phyloP scores from a whole-genome alignment of 768 basidiomycete genomes.

The Clathrus columnatus region DNA sequence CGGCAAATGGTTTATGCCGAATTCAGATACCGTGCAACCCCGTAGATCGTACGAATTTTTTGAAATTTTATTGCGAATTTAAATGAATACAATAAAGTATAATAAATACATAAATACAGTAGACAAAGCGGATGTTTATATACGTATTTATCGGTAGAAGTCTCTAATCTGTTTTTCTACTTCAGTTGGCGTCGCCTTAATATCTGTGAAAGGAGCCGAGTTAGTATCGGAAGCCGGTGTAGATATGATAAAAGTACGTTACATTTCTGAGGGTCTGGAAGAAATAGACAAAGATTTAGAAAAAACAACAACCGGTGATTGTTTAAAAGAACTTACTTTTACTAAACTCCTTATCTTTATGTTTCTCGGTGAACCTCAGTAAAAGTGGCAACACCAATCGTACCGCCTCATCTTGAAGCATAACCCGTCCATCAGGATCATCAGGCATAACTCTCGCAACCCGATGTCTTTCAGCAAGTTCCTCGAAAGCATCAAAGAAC shows the following conservation, averaged over 20 bases:
- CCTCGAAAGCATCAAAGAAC: constrained; percentile 76
- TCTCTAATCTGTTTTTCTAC: constrained; percentile 62
- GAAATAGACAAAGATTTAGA: background rate
- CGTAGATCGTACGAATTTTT: too few relatives aligned
- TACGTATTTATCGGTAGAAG: constrained; percentile 33
- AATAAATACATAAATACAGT: too few relatives aligned
- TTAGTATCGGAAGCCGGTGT: constrained; percentile 12
- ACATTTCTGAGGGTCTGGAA: constrained; percentile 65
- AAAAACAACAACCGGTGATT: too few relatives aligned
- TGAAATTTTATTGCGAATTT: too few relatives aligned
- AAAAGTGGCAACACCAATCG: constrained; percentile 70
- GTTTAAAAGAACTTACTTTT: constrained; percentile 48
- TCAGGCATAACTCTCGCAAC: constrained; percentile 63
- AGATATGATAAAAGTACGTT: too few relatives aligned
- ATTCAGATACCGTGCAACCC: too few relatives aligned
- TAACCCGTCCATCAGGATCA: constrained; percentile 49
- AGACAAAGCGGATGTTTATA: too few relatives aligned
- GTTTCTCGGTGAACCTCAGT: constrained; percentile 65
- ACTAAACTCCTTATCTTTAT: constrained; percentile 75
- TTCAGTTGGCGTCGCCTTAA: constrained; percentile 66
- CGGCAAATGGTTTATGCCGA: too few relatives aligned
- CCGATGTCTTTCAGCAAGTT: constrained; percentile 67
- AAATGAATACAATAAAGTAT: too few relatives aligned
- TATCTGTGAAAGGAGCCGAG: constrained; percentile 40
- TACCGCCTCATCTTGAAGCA: constrained; percentile 63